Percentiles rank a stretch among this genome's conserved stretches.
Conservation (phyloP, 176 grass and related monocot species). For the Oryza glumipatula region DNA sequence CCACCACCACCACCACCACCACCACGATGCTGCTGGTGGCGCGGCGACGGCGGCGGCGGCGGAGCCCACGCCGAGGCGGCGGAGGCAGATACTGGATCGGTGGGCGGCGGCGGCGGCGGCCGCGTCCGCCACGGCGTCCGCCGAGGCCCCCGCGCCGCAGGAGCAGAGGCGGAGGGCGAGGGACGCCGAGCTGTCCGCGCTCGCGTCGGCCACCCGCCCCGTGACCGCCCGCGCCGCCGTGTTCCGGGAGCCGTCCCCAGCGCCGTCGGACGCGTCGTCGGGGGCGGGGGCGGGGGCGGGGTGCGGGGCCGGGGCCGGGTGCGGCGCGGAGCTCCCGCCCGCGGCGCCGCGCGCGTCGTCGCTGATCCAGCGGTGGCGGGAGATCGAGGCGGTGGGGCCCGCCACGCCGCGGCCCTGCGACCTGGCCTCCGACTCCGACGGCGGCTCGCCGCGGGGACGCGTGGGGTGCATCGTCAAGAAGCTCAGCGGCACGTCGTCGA, state of each 20-base stretch:
- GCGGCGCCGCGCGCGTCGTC: slow-evolving; percentile 78
- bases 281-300: not conserved
- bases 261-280: slow-evolving; percentile 52
- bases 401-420: slow-evolving; percentile 34
- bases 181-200: slow-evolving; percentile 61
- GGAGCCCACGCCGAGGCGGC: slow-evolving; percentile 45
- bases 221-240: slow-evolving; percentile 61
- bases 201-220: slow-evolving; percentile 59
- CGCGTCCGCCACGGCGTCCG: slow-evolving; percentile 33
- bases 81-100: slow-evolving; percentile 59
- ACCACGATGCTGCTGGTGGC: not conserved
- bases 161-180: slow-evolving; percentile 52
- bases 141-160: slow-evolving; percentile 28
- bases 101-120: slow-evolving; percentile 50
- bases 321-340: slow-evolving; percentile 34
- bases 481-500: slow-evolving; percentile 51
- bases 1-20: not conserved
- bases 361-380: slow-evolving; percentile 95
- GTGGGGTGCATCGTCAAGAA: slow-evolving; percentile 56
- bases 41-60: not conserved
- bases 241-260: slow-evolving; percentile 51
- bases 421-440: slow-evolving; percentile 36
- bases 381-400: slow-evolving; percentile 68
- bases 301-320: not conserved
- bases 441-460: slow-evolving; percentile 51